Evolutionary conservation across 2,329 filamentous ascomycete species (phyloP), one percentile per base, ranked within the genome.

Genomic region (Aspergillus thermomutatus): DNA sequence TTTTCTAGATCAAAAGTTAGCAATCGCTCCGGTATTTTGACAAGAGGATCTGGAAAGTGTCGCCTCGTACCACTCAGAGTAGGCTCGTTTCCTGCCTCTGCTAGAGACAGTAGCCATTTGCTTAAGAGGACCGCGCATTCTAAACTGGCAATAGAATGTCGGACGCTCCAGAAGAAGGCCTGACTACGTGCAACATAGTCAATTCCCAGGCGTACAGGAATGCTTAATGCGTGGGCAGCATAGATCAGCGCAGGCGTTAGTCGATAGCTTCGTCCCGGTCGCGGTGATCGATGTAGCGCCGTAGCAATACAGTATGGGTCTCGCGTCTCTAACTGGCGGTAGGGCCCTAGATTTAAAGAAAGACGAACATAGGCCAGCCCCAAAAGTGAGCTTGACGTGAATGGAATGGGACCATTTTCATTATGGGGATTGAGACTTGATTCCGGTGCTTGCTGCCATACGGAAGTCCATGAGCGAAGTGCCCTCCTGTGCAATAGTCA

Each of bases 181-280:
- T 74, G 72, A 34, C 68, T 74, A 23, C 67, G 65, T 2, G 69
- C 72, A 46, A 75, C 69, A 46, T 71, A 69, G 26, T 73, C 70
- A 41, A 75, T 71, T 0, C 72, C 72, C 23, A 75, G 57, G 8
- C 70, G 65, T 3, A 74, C 69, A 1, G 71, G 71, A 66, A 88
- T 85, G 3, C 85, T 87, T 37, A 90, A 74, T 0, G 87, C 86
- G 66, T 89, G 87, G 27, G 87, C 83, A 1, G 86, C 84, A 64
- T 90, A 87, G 27, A 88, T 80, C 0, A 89, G 82, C 1, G 87
- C 87, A 48, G 85, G 78, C 34, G 83, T 85, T 25, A 89, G 78
- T 31, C 83, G 82, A 21, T 81, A 75, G 53, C 82, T 86, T 52
- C 87, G 80, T 21, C 82, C 77, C 10, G 88, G 79, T 26, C 82